Evolutionary conservation across 1,284 basidiomycete species (phyloP).

Genomic region (Meripilus lineatus): DNA sequence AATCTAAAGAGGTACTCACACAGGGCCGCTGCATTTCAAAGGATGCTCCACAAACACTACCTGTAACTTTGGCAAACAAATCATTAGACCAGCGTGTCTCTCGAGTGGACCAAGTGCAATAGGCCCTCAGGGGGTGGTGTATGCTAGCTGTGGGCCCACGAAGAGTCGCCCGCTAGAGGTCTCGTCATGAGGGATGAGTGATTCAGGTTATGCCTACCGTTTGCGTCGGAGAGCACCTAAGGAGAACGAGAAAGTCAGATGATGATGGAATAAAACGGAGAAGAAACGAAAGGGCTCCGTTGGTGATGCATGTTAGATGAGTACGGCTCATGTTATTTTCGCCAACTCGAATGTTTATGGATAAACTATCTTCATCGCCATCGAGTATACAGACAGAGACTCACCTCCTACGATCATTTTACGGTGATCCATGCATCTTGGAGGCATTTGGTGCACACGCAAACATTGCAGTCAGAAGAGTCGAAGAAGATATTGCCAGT

Average conservation of each 20-base stretch:
- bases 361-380: slow-evolving; percentile 57
- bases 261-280: slow-evolving; percentile 7
- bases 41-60: too few species aligned
- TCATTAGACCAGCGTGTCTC: too few species aligned
- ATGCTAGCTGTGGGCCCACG: slow-evolving; percentile 27
- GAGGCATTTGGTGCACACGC: neutral
- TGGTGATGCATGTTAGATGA: slow-evolving; percentile 81
- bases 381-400: slow-evolving; percentile 7
- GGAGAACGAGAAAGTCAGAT: neutral
- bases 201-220: neutral
- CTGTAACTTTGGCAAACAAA: too few species aligned
- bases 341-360: slow-evolving; percentile 62
- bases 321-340: slow-evolving; percentile 62
- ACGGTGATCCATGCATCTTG: neutral
- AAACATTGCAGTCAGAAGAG: neutral
- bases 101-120: too few species aligned
- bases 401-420: slow-evolving; percentile 15
- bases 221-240: neutral
- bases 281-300: slow-evolving; percentile 40
- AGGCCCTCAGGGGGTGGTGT: slow-evolving; percentile 38
- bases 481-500: neutral
- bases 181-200: slow-evolving; percentile 24
- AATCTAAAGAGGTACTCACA: too few species aligned
- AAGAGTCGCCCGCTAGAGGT: slow-evolving; percentile 34
- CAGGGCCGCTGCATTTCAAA: too few species aligned